Percentiles rank a stretch among this genome's conserved stretches.
These are phyloP conservation scores for Trypanosoma boissoni DNA, from an alignment of 208 protist species.

Conservation along the genomic window DNA sequence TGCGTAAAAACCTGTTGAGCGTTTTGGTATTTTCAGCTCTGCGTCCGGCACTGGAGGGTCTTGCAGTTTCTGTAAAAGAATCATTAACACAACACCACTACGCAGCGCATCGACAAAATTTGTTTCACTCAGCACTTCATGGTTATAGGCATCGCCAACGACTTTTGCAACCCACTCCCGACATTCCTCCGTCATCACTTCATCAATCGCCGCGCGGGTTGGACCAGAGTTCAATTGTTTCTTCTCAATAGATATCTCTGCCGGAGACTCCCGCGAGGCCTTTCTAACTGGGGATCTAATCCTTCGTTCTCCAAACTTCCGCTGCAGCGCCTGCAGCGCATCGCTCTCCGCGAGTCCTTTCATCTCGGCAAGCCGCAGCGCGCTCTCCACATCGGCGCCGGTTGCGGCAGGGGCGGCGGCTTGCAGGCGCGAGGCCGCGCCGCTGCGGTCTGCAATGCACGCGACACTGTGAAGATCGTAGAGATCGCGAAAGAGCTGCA, in stretches of 20 bases:
- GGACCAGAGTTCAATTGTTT: slow-evolving; percentile 29
- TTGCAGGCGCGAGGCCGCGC: slow-evolving; percentile 23
- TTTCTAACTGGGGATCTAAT: not conserved
- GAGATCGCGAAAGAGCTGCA: slow-evolving; percentile 37
- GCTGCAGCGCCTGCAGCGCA: slow-evolving; percentile 31
- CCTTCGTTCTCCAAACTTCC: not conserved
- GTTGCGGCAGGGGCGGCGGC: slow-evolving; percentile 34
- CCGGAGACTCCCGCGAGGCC: not conserved
- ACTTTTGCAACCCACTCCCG: slow-evolving; percentile 61
- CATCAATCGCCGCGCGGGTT: slow-evolving; percentile 38
- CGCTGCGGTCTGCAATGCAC: slow-evolving; percentile 38
- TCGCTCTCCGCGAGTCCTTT: slow-evolving; percentile 37
- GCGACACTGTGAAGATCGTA: slow-evolving; percentile 35
- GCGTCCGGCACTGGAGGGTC: slow-evolving; percentile 43
- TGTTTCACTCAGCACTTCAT: slow-evolving; percentile 24
- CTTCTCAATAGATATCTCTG: not conserved
- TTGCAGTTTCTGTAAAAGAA: slow-evolving; percentile 69
- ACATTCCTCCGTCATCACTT: slow-evolving; percentile 57
- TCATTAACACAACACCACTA: slow-evolving; percentile 54
- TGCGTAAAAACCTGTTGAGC: slow-evolving; percentile 60
- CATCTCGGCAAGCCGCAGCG: slow-evolving; percentile 41
- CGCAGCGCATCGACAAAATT: slow-evolving; percentile 70
- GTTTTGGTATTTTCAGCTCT: slow-evolving; percentile 51
- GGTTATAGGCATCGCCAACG: slow-evolving; percentile 45
- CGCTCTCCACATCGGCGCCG: slow-evolving; percentile 34